Base-by-base conservation (phyloP, 1,284 basidiomycete genomes). In the Thelephora terrestris region DNA sequence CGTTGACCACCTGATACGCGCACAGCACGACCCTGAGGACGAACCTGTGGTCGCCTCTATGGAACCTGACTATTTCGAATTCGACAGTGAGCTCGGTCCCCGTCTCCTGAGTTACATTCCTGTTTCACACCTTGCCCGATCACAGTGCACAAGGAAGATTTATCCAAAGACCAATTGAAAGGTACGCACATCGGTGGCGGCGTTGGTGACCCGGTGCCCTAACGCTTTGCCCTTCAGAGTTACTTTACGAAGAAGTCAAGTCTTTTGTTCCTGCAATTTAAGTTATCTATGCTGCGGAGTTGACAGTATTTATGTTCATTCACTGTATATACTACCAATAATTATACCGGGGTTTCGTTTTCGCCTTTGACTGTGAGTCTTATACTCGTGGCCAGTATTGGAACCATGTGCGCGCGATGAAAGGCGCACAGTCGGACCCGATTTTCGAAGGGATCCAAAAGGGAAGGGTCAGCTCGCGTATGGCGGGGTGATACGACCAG, bases 61-160 rank as follows among this genome's bases (percentile, higher is more conserved):
- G 36, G 83, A 85, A 58, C 80, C 88, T 10, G 78, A 80, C 48
- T 91, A 91, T 64, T 94, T 94, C 65, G 80, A 92, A 60, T 92
- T 91, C 61, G 87, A 91, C 63, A 70, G 79, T 82, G 59, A 62
- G 79, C 36, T 21, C 14, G 9, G n/a, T 36, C 10, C 17, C 27
- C 17, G 9, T 16, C n/a, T 43, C 40, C 32, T 46, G 17, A 14
- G 29, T 39, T 40, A 38, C 38, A 7, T 32, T 20, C 43, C 17
- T 40, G 17, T n/a, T n/a, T 27, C 32, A 17, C 24, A 17, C 29
- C 14, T 36, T 37, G 32, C 42, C 18, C 49, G 45, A n/a, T 9
- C 23, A n/a, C 57, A 84, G 81, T 79, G 49, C 73, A 77, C 61
- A 86, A 90, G 66, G 85, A 90, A 38, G 78, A 85, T 50, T 76